phyloP scores from a whole-genome alignment of 1,139 yeast genomes.

The Hyphopichia pseudoburtonii region DNA sequence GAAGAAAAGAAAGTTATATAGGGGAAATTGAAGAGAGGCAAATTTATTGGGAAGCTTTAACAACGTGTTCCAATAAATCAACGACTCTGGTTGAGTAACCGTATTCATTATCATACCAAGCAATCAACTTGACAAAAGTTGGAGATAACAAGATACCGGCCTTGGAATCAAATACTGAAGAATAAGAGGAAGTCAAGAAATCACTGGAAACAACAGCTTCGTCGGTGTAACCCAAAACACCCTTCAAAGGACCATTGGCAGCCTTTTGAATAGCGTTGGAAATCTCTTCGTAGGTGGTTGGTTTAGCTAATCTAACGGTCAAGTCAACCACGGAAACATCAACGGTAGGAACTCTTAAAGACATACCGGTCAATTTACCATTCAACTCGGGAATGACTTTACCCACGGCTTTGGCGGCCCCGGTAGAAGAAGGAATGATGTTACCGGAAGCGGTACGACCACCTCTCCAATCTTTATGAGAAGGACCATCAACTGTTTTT shows the following conservation, averaged over 20 bases:
- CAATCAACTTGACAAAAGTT: conserved; percentile 79
- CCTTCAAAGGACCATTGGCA: conserved; percentile 69
- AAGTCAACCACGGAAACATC: conserved; percentile 69
- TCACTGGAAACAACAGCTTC: conserved; percentile 86
- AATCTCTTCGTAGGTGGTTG: conserved; percentile 75
- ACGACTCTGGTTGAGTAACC: conserved; percentile 94
- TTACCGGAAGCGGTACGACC: conserved; percentile 90
- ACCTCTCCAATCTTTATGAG: conserved; percentile 95
- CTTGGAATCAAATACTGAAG: conserved; percentile 80
- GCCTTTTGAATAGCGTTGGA: conserved; percentile 69
- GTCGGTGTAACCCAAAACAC: conserved; percentile 79
- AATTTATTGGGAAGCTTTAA: neutral
- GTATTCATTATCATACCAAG: conserved; percentile 91
- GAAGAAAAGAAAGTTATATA: too few species aligned
- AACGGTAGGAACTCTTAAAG: conserved; percentile 84
- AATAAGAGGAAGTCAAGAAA: conserved; percentile 75
- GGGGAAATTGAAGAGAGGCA: neutral
- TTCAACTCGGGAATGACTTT: conserved; percentile 84
- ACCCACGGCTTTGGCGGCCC: conserved; percentile 94
- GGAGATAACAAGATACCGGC: conserved; percentile 85
- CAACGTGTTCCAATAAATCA: conserved; percentile 76
- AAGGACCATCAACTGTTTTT: conserved; percentile 90
- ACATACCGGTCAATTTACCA: conserved; percentile 89
- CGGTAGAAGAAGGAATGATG: conserved; percentile 88
- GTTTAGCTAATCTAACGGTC: conserved; percentile 58